A percentile compares a stretch with the other conserved stretches of the same genome.
Conservation (phyloP, 768 basidiomycete species). For the Boletus patriciae region DNA sequence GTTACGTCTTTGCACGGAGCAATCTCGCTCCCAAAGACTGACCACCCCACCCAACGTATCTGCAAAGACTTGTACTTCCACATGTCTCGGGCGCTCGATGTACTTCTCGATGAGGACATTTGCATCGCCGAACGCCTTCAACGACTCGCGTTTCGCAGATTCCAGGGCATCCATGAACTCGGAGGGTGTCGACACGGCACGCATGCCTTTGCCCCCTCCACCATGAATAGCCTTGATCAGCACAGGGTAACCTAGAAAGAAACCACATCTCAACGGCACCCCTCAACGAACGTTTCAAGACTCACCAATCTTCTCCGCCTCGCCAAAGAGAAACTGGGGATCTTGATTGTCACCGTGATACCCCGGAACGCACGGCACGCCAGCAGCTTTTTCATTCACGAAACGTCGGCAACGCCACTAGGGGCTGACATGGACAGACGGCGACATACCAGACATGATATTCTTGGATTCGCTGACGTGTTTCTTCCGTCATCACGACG, state of each 20-base stretch:
- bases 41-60: constrained; percentile 78
- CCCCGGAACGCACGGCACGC: constrained; percentile 91
- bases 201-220: constrained; percentile 96
- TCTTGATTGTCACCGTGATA: constrained; percentile 88
- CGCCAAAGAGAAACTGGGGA: constrained; percentile 60
- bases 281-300: background rate
- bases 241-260: constrained; percentile 73
- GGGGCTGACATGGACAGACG: background rate
- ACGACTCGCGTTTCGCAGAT: constrained; percentile 87
- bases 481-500: background rate
- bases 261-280: background rate
- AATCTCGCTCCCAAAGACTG: constrained; percentile 96
- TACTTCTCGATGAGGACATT: constrained; percentile 88
- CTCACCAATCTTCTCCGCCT: constrained; percentile 70
- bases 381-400: constrained; percentile 56
- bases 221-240: constrained; percentile 97
- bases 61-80: constrained; percentile 95
- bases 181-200: constrained; percentile 63
- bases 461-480: constrained; percentile 84
- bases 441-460: constrained; percentile 74
- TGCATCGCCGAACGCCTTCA: constrained; percentile 85
- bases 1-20: constrained; percentile 87
- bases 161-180: constrained; percentile 79
- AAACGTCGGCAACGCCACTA: constrained; percentile 2
- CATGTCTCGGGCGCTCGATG: constrained; percentile 81